phyloP scores from a whole-genome alignment of 257 asterid genomes.

The Plantago major region DNA sequence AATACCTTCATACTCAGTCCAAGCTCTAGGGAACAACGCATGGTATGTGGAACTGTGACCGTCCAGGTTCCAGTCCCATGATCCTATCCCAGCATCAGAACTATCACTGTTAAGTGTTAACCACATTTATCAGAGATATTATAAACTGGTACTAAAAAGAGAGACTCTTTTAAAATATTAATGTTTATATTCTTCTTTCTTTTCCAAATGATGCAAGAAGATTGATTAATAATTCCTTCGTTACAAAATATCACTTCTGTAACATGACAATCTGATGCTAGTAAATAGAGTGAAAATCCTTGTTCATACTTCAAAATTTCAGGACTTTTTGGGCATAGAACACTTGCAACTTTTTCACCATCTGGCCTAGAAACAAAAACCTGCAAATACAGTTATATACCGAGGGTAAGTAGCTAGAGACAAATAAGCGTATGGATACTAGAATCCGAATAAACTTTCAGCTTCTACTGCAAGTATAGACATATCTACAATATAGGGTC shows the following conservation, averaged over 20 bases:
- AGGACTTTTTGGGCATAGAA: slow-evolving; percentile 65
- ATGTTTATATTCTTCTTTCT: slow-evolving; percentile 7
- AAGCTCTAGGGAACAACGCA: slow-evolving; percentile 95
- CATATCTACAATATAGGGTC: too few relatives aligned
- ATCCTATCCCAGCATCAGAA: slow-evolving; percentile 76
- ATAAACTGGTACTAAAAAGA: not conserved
- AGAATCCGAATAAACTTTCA: too few relatives aligned
- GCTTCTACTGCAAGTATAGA: too few relatives aligned
- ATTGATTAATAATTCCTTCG: not conserved
- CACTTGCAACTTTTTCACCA: slow-evolving; percentile 69
- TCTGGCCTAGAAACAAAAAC: slow-evolving; percentile 73
- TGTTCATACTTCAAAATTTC: slow-evolving; percentile 49
- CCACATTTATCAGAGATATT: slow-evolving; percentile 28
- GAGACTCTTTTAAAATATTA: not conserved
- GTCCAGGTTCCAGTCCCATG: slow-evolving; percentile 93
- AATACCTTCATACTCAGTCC: slow-evolving; percentile 94
- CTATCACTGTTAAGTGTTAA: slow-evolving; percentile 67
- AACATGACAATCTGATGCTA: slow-evolving; percentile 7
- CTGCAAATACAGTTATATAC: slow-evolving; percentile 39
- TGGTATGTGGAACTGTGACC: slow-evolving; percentile 79
- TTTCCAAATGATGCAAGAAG: slow-evolving; percentile 6
- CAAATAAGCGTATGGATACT: too few relatives aligned
- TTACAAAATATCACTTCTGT: slow-evolving; percentile 7
- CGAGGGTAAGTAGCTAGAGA: not conserved
- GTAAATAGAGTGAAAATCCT: slow-evolving; percentile 1